Conservation (phyloP, 345 rosid species). For the Cardamine resedifolia region DNA sequence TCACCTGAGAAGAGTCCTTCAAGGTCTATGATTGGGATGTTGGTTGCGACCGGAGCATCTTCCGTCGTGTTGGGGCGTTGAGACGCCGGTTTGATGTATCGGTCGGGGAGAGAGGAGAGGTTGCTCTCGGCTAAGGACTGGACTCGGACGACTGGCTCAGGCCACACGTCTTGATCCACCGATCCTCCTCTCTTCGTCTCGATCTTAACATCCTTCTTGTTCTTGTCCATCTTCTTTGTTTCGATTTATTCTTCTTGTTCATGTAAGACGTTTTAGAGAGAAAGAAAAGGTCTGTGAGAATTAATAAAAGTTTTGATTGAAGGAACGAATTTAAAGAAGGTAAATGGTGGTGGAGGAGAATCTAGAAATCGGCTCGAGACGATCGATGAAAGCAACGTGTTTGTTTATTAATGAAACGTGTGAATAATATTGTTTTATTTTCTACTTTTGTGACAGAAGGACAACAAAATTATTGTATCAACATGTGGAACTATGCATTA, state of each 20-base stretch:
- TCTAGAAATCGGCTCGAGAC: slow-evolving; percentile 32
- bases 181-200: slow-evolving; percentile 17
- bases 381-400: slow-evolving; percentile 30
- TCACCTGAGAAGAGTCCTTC: slow-evolving; percentile 39
- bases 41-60: slow-evolving; percentile 19
- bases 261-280: slow-evolving; percentile 5
- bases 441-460: neutral
- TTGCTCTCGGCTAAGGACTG: slow-evolving; percentile 76
- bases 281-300: slow-evolving; percentile 7
- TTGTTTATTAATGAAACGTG: slow-evolving; percentile 35
- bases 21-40: slow-evolving; percentile 83
- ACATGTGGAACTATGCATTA: slow-evolving; percentile 23
- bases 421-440: slow-evolving; percentile 10
- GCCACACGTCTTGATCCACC: slow-evolving; percentile 60
- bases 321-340: slow-evolving; percentile 21
- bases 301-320: slow-evolving; percentile 1
- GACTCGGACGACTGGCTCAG: slow-evolving; percentile 92
- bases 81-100: slow-evolving; percentile 62
- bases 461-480: slow-evolving; percentile 1
- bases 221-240: slow-evolving; percentile 34
- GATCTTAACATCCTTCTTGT: slow-evolving; percentile 30
- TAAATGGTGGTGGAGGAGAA: slow-evolving; percentile 36
- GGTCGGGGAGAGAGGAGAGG: slow-evolving; percentile 50
- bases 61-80: slow-evolving; percentile 30
- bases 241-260: slow-evolving; percentile 1